phyloP scores from a whole-genome alignment of 1,284 basidiomycete species.

The Naganishia liquefaciens region DNA sequence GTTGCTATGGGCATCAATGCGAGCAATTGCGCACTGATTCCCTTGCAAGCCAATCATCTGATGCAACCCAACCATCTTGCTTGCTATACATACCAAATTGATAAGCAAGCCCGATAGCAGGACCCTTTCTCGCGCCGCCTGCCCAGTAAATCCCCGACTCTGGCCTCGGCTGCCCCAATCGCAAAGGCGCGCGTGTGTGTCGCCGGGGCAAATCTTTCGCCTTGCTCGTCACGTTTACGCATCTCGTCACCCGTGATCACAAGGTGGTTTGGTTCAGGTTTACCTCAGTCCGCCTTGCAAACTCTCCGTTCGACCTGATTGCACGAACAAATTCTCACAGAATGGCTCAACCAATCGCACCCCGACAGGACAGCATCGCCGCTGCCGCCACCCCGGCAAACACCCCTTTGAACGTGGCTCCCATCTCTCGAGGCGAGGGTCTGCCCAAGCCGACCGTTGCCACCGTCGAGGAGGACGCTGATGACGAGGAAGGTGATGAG shows the following conservation, averaged over 20 bases:
- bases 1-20: too few species aligned
- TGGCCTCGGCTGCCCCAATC: neutral
- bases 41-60: too few species aligned
- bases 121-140: too few species aligned
- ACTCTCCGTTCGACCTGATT: neutral
- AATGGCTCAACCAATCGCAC: conserved; percentile 35
- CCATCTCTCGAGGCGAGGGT: conserved; percentile 63
- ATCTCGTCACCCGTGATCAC: neutral
- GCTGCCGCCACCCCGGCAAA: conserved; percentile 76
- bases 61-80: too few species aligned
- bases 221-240: conserved; percentile 9
- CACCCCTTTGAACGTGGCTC: conserved; percentile 71
- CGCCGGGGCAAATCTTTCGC: conserved; percentile 19
- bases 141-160: too few species aligned
- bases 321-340: neutral
- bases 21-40: too few species aligned
- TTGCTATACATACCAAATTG: too few species aligned
- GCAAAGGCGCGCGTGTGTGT: conserved; percentile 1
- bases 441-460: conserved; percentile 70
- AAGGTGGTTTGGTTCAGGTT: neutral
- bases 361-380: conserved; percentile 29
- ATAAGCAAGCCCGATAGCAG: too few species aligned
- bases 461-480: conserved; percentile 63
- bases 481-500: conserved; percentile 56
- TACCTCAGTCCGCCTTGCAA: neutral